These are phyloP conservation scores for Circinella umbellata DNA, from an alignment of 371 early-diverging fungal species.

Conservation along the genomic window DNA sequence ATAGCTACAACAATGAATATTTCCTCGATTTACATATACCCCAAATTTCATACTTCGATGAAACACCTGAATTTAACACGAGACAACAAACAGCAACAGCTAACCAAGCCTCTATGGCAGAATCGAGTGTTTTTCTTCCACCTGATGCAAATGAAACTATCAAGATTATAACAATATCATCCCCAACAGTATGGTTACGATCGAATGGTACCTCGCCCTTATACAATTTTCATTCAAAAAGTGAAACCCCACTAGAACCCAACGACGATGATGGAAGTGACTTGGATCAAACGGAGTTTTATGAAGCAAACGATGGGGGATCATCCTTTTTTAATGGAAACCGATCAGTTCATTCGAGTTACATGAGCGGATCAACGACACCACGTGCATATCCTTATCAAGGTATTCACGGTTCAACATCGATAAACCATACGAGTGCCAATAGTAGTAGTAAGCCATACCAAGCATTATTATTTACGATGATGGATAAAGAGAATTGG, in stretches of 20 bases:
- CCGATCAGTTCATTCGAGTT: conserved; percentile 26
- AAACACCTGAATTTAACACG: conserved; percentile 56
- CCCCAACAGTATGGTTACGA: conserved; percentile 32
- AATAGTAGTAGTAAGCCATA: conserved; percentile 25
- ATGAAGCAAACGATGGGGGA: conserved; percentile 33
- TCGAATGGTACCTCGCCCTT: conserved; percentile 16
- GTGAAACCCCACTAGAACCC: conserved; percentile 26
- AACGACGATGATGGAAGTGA: conserved; percentile 20
- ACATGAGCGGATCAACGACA: conserved; percentile 41
- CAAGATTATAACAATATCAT: conserved; percentile 32
- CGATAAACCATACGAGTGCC: not conserved
- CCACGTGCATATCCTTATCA: conserved; percentile 24
- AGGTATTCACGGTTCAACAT: not conserved
- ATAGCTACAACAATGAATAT: conserved; percentile 37
- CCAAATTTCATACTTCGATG: conserved; percentile 62
- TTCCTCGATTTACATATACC: conserved; percentile 63
- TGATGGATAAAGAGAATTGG: conserved; percentile 43
- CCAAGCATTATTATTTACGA: conserved; percentile 46
- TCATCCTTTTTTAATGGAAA: conserved; percentile 11
- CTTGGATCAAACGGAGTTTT: conserved; percentile 37
- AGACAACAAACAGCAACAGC: not conserved
- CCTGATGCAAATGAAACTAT: conserved; percentile 41
- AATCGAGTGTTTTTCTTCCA: conserved; percentile 49
- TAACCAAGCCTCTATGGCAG: conserved; percentile 4
- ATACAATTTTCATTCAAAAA: conserved; percentile 27